Evolutionary conservation across 108 stramenopile species (phyloP), one percentile per base, ranked within the genome.

Genomic region (Asterionellopsis glacialis): DNA sequence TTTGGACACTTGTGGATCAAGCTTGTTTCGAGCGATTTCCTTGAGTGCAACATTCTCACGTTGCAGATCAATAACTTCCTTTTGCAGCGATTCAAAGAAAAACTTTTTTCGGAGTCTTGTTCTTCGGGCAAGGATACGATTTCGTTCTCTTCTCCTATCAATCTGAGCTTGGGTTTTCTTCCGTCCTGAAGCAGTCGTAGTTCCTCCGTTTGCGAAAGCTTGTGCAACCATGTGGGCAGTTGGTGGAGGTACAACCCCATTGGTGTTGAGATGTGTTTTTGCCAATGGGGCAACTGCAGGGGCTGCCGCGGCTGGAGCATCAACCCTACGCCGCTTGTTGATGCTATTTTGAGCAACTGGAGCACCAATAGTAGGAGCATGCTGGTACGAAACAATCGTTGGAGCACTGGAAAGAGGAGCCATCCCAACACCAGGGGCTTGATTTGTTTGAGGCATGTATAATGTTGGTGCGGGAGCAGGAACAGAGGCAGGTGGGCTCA

Each of bases 91-190:
- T 68, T 98, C 96, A 56, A 98, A 94, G 65, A 98, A 94, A 73
- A 97, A 96, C 79, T 97, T 97, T 68, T 98, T 98, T 16, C 97
- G 87, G 33, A 98, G 85, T 14, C 98, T 92, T 12, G 94, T 96
- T 13, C 96, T 86, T 15, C 94, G 77, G 14, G 98, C 98, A 21
- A 96, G 82, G 56, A 96, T 93, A 10, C 98, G 93, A 67, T 98
- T 97, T 51, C 96, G 77, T 57, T 98, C 97, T 21, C 95, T 73
- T 16, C 94, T 69, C 45, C 93, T 85, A 65, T 92, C 90, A 47
- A 90, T 80, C 72, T 94, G 93, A 54, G 87, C 89, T 62, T 90
- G 93, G 23, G 84, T 72, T 66, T 93, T 93, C 62, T 76, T 79
- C 45, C 75, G 57, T 9, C 75, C 58, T 14, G 76, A 61, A 15